Base-by-base conservation (phyloP, 2,329 filamentous ascomycete genomes). In the Sporothrix brasiliensis region DNA sequence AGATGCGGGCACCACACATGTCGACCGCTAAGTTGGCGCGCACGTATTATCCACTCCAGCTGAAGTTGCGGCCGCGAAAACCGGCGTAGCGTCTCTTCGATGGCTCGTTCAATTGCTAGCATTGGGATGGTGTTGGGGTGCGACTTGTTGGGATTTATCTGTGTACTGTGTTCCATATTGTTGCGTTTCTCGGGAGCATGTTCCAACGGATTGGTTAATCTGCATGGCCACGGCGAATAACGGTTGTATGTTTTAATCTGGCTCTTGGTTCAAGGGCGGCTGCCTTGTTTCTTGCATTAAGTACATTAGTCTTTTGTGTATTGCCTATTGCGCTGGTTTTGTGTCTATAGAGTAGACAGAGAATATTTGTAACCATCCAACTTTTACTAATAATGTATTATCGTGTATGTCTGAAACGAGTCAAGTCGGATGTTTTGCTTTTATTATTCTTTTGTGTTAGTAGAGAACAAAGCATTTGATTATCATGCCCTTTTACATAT, bases 41-140 rank as follows among this genome's bases (percentile, higher is more conserved):
- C 69, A 85, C 86, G 1, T 84, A 80, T 71, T 89, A 86, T 78
- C 83, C 84, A 4, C 82, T 91, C 5, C 85, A 89, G 77, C 80
- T 91, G 70, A 90, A 90, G 79, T 75, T 90, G 58, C 86, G 86
- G 83, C 88, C 86, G 3, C 81, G 80, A 3, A 85, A 70, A 87
- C 85, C 3, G 86, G 86, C 24, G 78, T 74, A 44, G 16, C 11
- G 41, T 44, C 41, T 2, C 41, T 16, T 69, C 72, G 24, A 27
- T 14, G 16, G 6, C 34, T 6, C 44, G 14, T 5, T 49, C 44
- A 16, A 49, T 6, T n/a, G 4, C 30, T 61, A 61, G 56, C 13
- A 24, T 21, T 54, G 4, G 44, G 3, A n/a, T 14, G 44, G 44
- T 24, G n/a, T 11, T 53, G 50, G n/a, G n/a, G 9, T 24, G 10